Conservation (phyloP, 257 asterid genomes). For the Solanum corneliomulleri region DNA sequence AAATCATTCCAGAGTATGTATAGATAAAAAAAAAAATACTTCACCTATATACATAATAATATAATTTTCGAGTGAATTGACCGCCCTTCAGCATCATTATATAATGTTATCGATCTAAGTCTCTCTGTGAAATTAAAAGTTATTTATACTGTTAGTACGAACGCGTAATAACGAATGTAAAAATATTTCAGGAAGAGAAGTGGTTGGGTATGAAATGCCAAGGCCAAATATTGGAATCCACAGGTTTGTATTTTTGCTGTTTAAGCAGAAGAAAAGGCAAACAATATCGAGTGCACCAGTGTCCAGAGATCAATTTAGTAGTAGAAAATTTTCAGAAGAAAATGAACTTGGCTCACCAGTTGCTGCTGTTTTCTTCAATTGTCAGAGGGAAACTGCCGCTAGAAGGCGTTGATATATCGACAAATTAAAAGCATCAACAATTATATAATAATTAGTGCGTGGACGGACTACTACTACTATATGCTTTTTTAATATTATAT, state of each 20-base stretch:
- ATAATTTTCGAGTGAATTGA: too few species aligned
- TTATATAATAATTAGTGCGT: background rate
- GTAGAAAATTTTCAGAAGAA: constrained; percentile 48
- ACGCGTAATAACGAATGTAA: too few species aligned
- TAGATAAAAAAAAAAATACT: too few species aligned
- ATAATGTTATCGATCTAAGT: background rate
- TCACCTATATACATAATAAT: too few species aligned
- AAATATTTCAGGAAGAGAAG: constrained; percentile 48
- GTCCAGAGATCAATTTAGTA: constrained; percentile 49
- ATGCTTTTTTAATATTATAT: background rate
- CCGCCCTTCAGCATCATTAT: background rate
- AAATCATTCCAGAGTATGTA: background rate
- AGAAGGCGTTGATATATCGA: constrained; percentile 28
- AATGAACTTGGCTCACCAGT: constrained; percentile 63
- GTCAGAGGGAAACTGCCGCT: constrained; percentile 91
- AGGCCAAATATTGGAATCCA: constrained; percentile 87
- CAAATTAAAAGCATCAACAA: background rate
- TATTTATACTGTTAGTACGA: background rate
- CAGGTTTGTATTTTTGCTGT: constrained; percentile 58
- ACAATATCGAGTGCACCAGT: constrained; percentile 9
- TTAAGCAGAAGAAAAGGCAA: constrained; percentile 54
- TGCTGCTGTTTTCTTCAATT: constrained; percentile 77
- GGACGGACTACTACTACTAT: background rate
- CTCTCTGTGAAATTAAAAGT: background rate
- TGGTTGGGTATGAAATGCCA: constrained; percentile 63